These are phyloP conservation scores for Colletotrichum acutatum DNA, from an alignment of 2,329 filamentous ascomycete genomes.

Conservation along the genomic window DNA sequence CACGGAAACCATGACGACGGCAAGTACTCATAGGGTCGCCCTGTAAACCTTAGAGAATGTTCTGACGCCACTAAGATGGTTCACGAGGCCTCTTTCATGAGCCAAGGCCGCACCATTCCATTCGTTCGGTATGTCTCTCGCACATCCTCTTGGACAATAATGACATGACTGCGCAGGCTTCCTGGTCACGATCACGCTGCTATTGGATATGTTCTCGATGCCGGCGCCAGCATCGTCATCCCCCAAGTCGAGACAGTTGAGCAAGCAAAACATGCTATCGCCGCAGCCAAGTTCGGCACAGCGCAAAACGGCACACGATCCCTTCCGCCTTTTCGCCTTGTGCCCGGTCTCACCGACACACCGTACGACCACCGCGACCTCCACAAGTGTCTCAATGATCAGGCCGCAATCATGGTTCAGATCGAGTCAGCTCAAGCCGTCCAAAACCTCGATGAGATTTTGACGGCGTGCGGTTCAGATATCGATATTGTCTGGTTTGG, in stretches of 20 bases:
- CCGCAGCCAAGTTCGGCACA: constrained; percentile 56
- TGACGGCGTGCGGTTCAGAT: constrained; percentile 53
- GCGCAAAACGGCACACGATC: constrained; percentile 54
- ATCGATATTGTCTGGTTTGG: constrained; percentile 61
- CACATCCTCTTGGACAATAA: too few relatives aligned
- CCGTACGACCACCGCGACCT: constrained; percentile 47
- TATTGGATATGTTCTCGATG: constrained; percentile 59
- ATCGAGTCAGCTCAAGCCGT: constrained; percentile 55
- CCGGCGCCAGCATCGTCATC: constrained; percentile 57
- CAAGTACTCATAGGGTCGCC: neutral
- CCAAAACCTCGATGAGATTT: constrained; percentile 59
- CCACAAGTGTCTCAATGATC: constrained; percentile 54
- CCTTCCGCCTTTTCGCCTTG: constrained; percentile 54
- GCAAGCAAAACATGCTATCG: constrained; percentile 54
- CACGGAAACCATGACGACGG: constrained; percentile 60
- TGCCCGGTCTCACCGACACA: constrained; percentile 52
- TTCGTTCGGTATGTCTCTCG: constrained; percentile 47
- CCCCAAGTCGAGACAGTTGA: constrained; percentile 60
- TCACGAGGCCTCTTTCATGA: constrained; percentile 58
- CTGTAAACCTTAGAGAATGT: neutral
- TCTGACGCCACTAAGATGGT: constrained; percentile 47
- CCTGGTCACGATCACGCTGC: constrained; percentile 58
- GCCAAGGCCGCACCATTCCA: constrained; percentile 55
- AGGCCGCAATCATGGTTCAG: constrained; percentile 60
- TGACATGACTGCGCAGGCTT: constrained; percentile 37